Conservation (phyloP, 2,329 filamentous ascomycete species). For the Colletotrichum plurivorum region DNA sequence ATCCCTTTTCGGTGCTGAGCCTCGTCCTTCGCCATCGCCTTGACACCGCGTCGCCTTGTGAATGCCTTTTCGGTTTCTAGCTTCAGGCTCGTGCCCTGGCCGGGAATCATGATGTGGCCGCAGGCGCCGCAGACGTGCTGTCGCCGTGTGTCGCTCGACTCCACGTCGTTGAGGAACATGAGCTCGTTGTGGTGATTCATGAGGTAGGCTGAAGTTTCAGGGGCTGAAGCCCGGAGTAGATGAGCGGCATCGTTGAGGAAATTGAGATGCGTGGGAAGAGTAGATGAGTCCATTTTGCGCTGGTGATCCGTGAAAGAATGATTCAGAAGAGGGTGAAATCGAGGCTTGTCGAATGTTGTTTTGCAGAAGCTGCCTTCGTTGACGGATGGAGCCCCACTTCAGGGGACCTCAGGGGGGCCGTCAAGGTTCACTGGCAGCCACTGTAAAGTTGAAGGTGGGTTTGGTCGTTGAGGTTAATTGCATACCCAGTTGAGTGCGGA, state of each 20-base stretch:
- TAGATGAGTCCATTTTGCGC: conserved; percentile 20
- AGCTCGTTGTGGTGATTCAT: conserved; percentile 68
- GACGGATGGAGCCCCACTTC: conserved; percentile 22
- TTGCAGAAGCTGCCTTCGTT: background rate
- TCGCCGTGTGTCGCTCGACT: conserved; percentile 62
- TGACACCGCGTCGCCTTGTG: conserved; percentile 51
- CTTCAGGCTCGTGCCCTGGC: conserved; percentile 58
- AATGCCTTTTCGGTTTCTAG: conserved; percentile 59
- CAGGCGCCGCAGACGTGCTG: conserved; percentile 72
- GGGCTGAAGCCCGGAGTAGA: conserved; percentile 65
- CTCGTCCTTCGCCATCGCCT: conserved; percentile 7
- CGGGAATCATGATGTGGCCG: conserved; percentile 71
- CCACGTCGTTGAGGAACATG: conserved; percentile 61
- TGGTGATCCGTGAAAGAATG: background rate
- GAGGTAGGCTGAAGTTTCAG: conserved; percentile 71
- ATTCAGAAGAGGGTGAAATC: background rate
- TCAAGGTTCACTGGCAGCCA: no score
- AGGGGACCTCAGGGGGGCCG: conserved; percentile 18
- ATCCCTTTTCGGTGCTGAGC: conserved; percentile 12
- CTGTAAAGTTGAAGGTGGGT: no score
- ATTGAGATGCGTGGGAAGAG: conserved; percentile 43
- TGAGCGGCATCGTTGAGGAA: conserved; percentile 74
- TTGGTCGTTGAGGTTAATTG: no score
- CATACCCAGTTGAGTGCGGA: no score
- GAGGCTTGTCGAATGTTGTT: background rate